Evolutionary conservation across 164 flowering plant species (phyloP).

Genomic region (Cinnamomum chago): DNA sequence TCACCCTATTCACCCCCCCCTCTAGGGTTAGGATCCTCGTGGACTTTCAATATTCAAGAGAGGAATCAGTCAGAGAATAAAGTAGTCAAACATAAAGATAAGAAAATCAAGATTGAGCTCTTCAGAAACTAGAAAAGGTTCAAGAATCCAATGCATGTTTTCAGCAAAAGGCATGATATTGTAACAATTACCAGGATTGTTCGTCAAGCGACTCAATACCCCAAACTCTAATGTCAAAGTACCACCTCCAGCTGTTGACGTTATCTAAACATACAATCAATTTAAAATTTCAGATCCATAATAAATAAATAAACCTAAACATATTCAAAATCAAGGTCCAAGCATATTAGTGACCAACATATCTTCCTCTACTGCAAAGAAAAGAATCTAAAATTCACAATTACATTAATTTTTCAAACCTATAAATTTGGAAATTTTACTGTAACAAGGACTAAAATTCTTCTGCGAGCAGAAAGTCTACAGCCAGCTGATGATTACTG

Average conservation of each 20-base stretch:
- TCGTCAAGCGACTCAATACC: conserved; percentile 83
- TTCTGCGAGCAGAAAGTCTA: too few species aligned
- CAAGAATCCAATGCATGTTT: background rate
- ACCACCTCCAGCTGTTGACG: conserved; percentile 99
- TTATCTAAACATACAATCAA: conserved; percentile 48
- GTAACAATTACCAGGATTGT: conserved; percentile 69
- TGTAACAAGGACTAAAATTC: too few species aligned
- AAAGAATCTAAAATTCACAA: background rate
- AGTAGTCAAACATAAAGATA: background rate
- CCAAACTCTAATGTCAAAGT: conserved; percentile 96
- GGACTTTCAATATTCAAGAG: too few species aligned
- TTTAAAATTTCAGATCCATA: background rate
- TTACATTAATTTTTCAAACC: background rate
- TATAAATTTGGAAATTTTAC: too few species aligned
- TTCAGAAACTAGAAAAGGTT: background rate
- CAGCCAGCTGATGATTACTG: too few species aligned
- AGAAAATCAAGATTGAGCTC: background rate
- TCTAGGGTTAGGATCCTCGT: too few species aligned
- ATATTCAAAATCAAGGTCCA: background rate
- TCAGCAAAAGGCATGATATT: background rate
- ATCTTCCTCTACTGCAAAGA: background rate
- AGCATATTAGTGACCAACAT: background rate
- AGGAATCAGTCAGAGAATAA: background rate
- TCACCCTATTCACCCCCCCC: too few species aligned
- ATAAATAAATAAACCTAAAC: background rate